phyloP scores from a whole-genome alignment of 2,329 filamentous ascomycete genomes.

The Aspergillus sp. region DNA sequence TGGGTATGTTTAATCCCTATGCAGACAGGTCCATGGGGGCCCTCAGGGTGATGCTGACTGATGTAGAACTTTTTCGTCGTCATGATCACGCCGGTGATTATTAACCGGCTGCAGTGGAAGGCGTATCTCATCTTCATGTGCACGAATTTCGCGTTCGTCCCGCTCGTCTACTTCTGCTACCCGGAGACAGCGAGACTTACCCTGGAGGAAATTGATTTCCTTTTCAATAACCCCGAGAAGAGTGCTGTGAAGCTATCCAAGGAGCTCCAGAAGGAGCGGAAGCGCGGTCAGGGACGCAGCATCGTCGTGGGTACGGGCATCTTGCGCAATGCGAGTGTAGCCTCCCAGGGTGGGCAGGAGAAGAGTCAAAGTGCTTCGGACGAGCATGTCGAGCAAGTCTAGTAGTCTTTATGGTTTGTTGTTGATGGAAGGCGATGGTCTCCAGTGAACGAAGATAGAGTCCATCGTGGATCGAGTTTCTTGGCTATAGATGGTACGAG shows the following conservation, averaged over 20 bases:
- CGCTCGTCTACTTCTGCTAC: slow-evolving; percentile 45
- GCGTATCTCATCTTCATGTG: slow-evolving; percentile 36
- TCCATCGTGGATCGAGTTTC: too few relatives aligned
- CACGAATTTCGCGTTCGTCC: slow-evolving; percentile 31
- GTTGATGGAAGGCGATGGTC: background rate
- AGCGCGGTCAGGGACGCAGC: background rate
- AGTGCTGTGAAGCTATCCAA: background rate
- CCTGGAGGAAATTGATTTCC: slow-evolving; percentile 44
- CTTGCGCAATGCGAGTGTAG: background rate
- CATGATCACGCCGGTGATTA: slow-evolving; percentile 33
- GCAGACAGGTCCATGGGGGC: background rate
- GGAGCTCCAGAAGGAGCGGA: background rate
- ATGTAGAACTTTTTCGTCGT: slow-evolving; percentile 43
- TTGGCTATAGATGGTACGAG: background rate
- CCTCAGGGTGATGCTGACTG: background rate
- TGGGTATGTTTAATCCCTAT: slow-evolving; percentile 6
- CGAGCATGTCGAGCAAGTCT: background rate
- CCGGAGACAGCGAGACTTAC: slow-evolving; percentile 43
- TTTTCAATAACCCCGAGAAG: slow-evolving; percentile 26
- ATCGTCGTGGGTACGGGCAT: background rate
- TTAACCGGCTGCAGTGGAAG: slow-evolving; percentile 31
- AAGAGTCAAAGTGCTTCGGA: background rate
- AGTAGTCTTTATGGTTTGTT: background rate
- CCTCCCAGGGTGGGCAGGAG: background rate
- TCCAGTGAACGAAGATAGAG: too few relatives aligned